A percentile compares a stretch with the other conserved stretches of the same genome.
Evolutionary conservation across 169 alveolate species (phyloP).

Genomic region (Eimeria acervulina): DNA sequence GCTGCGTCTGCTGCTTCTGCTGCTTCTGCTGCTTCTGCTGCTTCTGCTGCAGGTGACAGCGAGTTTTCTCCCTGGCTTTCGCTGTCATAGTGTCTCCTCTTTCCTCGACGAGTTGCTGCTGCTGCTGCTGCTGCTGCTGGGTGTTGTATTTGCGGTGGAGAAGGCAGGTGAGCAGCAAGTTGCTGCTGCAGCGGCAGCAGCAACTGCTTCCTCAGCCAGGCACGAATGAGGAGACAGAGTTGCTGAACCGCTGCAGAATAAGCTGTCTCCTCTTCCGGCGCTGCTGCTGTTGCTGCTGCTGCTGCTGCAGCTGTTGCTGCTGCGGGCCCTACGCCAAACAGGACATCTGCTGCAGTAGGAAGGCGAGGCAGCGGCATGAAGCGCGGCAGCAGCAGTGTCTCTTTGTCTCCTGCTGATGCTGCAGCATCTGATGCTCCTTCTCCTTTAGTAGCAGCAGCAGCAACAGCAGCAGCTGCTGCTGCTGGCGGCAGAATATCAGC

Average conservation of each 20-base stretch:
- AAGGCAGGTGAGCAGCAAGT: conserved; percentile 17
- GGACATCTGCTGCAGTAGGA: conserved; percentile 30
- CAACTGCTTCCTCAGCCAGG: conserved; percentile 51
- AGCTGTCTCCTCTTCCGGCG: conserved; percentile 5
- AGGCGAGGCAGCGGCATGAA: neutral
- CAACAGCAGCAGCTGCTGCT: neutral
- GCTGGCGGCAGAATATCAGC: conserved; percentile 49
- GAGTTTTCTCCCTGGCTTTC: neutral
- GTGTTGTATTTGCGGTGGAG: neutral
- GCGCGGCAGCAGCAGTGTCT: neutral
- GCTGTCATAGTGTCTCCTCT: conserved; percentile 18
- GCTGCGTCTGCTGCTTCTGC: neutral
- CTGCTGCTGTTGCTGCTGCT: conserved; percentile 49
- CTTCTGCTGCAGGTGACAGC: neutral
- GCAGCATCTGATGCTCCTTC: conserved; percentile 13
- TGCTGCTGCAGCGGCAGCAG: conserved; percentile 70
- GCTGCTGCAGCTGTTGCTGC: conserved; percentile 49
- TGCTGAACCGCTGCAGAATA: conserved; percentile 17
- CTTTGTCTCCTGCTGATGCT: conserved; percentile 34
- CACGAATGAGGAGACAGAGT: conserved; percentile 9
- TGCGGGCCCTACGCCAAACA: neutral
- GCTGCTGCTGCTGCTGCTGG: conserved; percentile 62
- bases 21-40: neutral
- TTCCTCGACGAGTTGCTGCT: neutral
- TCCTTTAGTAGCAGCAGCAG: conserved; percentile 44